Percentiles rank a stretch among this genome's conserved stretches.
These are phyloP conservation scores for Tritrichomonas musculus DNA, from an alignment of 208 protist genomes.

Conservation along the genomic window DNA sequence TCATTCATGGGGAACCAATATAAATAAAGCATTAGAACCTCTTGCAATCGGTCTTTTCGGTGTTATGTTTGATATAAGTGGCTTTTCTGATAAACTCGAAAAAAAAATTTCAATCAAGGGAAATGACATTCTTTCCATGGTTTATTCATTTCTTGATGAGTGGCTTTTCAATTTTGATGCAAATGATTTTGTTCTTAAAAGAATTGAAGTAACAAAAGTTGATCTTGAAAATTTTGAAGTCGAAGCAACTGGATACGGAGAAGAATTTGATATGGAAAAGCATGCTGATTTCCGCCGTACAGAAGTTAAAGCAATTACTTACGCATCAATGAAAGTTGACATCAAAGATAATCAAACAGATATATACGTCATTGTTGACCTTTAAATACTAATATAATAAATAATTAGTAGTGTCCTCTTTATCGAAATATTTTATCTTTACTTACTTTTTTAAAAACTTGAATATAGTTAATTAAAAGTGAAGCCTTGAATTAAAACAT, in stretches of 20 bases:
- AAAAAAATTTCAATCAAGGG: not conserved
- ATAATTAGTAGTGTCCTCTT: too few relatives aligned
- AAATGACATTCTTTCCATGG: not conserved
- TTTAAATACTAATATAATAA: too few relatives aligned
- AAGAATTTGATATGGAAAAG: not conserved
- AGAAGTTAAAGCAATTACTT: conserved; percentile 32
- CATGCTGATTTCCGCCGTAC: not conserved
- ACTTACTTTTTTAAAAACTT: too few relatives aligned
- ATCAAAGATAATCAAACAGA: not conserved
- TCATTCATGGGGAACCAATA: not conserved
- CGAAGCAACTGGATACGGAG: not conserved
- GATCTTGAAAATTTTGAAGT: not conserved
- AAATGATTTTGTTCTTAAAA: not conserved
- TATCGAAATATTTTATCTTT: too few relatives aligned
- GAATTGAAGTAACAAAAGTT: not conserved
- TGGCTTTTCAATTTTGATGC: conserved; percentile 28
- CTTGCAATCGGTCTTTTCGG: not conserved
- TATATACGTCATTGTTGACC: conserved; percentile 12
- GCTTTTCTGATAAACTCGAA: not conserved
- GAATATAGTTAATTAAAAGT: too few relatives aligned
- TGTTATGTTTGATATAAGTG: not conserved
- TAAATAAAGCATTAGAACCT: not conserved
- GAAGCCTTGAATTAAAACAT: too few relatives aligned
- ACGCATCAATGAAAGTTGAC: conserved; percentile 24
- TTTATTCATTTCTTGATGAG: not conserved